phyloP scores from a whole-genome alignment of 305 asterid genomes.

The Petunia hybrid region DNA sequence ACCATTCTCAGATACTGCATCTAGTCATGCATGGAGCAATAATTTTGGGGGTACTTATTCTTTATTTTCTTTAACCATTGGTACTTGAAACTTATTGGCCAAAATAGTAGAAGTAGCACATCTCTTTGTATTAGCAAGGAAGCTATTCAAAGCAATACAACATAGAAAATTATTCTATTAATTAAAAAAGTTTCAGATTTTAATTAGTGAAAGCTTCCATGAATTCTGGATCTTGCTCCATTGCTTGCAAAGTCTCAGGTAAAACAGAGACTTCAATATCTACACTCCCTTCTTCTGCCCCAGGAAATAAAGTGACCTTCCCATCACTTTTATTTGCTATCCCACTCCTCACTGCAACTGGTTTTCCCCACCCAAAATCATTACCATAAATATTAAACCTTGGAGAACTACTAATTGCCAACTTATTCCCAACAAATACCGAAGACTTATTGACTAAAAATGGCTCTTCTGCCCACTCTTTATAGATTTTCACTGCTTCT shows the following conservation, averaged over 20 bases:
- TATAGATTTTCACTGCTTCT: neutral
- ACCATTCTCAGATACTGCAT: too few relatives aligned
- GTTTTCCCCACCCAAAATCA: slow-evolving; percentile 71
- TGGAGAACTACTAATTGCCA: slow-evolving; percentile 48
- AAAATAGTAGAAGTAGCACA: too few relatives aligned
- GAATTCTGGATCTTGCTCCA: slow-evolving; percentile 52
- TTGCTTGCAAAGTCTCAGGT: slow-evolving; percentile 39
- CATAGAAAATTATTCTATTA: neutral
- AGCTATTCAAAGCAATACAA: neutral
- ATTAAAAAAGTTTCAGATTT: too few relatives aligned
- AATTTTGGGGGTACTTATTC: too few relatives aligned
- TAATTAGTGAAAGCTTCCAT: slow-evolving; percentile 39
- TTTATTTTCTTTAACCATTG: too few relatives aligned
- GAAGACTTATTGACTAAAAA: neutral
- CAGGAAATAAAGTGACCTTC: slow-evolving; percentile 41
- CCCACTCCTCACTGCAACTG: slow-evolving; percentile 55
- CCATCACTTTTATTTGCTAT: slow-evolving; percentile 44
- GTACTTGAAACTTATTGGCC: too few relatives aligned
- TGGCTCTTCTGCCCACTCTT: slow-evolving; percentile 1
- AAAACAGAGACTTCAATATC: slow-evolving; percentile 52
- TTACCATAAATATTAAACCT: slow-evolving; percentile 49
- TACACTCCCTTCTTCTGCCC: slow-evolving; percentile 46
- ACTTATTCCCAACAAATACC: neutral
- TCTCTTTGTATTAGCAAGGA: too few relatives aligned
- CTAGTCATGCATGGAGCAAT: too few relatives aligned